Conservation (phyloP, 169 alveolate genomes). For the Plasmodium yoelii region DNA sequence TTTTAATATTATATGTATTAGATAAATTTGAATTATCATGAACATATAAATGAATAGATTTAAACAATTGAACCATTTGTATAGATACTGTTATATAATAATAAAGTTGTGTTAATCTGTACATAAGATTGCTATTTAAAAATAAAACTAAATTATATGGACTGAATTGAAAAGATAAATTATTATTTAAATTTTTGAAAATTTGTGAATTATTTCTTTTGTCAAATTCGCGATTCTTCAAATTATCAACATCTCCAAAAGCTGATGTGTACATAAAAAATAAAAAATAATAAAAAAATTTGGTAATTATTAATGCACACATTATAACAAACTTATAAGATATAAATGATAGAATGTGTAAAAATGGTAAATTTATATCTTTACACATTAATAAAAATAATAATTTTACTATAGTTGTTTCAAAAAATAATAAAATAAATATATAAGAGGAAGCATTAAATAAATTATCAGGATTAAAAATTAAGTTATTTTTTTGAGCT, state of each 20-base stretch:
- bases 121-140: slow-evolving; percentile 19
- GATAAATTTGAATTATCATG: slow-evolving; percentile 60
- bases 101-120: slow-evolving; percentile 54
- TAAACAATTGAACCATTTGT: slow-evolving; percentile 61
- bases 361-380: slow-evolving; percentile 56
- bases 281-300: slow-evolving; percentile 19
- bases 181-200: slow-evolving; percentile 35
- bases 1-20: slow-evolving; percentile 18
- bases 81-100: slow-evolving; percentile 37
- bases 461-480: slow-evolving; percentile 46
- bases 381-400: slow-evolving; percentile 30
- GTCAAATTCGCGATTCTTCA: slow-evolving; percentile 2
- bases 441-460: slow-evolving; percentile 54
- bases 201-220: slow-evolving; percentile 17
- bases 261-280: slow-evolving; percentile 27
- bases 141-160: slow-evolving; percentile 27
- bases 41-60: slow-evolving; percentile 46
- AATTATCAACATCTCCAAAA: slow-evolving; percentile 2
- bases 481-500: slow-evolving; percentile 37
- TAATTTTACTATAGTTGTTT: slow-evolving; percentile 41
- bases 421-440: slow-evolving; percentile 45
- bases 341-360: slow-evolving; percentile 45
- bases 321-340: slow-evolving; percentile 58
- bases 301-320: slow-evolving; percentile 62
- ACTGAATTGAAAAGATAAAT: slow-evolving; percentile 3